Percentiles rank a stretch among this genome's conserved stretches.
Evolutionary conservation across 441 rosid genomes (phyloP).

Genomic region (Populus hybrid): DNA sequence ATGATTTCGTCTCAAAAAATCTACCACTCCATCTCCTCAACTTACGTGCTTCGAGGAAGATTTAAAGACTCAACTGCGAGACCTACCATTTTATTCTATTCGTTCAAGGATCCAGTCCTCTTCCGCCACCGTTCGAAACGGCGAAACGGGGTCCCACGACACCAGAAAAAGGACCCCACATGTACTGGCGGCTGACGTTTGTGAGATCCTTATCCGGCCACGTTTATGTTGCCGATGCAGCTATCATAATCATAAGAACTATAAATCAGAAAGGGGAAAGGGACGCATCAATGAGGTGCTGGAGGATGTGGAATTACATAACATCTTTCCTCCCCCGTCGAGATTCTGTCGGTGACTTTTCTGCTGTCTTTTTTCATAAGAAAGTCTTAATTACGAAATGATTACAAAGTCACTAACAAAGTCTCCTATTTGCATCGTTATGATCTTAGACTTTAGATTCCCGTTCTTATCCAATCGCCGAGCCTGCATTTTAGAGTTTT

Average conservation of each 20-base stretch:
- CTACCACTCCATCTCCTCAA: no score
- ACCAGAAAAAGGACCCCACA: neutral
- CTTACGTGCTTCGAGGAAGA: no score
- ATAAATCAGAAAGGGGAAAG: neutral
- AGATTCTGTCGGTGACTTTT: slow-evolving; percentile 29
- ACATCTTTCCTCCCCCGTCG: neutral
- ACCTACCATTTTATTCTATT: no score
- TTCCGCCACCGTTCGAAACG: no score
- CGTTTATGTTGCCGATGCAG: slow-evolving; percentile 8
- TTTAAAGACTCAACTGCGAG: no score
- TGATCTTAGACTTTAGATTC: neutral
- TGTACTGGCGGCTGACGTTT: slow-evolving; percentile 14
- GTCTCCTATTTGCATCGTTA: neutral
- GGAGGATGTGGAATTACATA: neutral
- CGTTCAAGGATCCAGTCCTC: no score
- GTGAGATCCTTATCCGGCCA: slow-evolving; percentile 23
- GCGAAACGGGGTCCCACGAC: no score
- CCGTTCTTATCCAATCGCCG: neutral
- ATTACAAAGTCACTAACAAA: neutral
- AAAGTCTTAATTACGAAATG: slow-evolving; percentile 5
- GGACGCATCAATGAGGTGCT: neutral
- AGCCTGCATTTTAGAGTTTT: neutral
- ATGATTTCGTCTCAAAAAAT: no score
- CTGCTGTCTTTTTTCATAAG: neutral
- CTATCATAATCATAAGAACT: neutral